Percentiles rank a stretch among this genome's conserved stretches.
These are phyloP conservation scores for Pyracantha coccinea DNA, from an alignment of 331 rosid species.

Conservation along the genomic window DNA sequence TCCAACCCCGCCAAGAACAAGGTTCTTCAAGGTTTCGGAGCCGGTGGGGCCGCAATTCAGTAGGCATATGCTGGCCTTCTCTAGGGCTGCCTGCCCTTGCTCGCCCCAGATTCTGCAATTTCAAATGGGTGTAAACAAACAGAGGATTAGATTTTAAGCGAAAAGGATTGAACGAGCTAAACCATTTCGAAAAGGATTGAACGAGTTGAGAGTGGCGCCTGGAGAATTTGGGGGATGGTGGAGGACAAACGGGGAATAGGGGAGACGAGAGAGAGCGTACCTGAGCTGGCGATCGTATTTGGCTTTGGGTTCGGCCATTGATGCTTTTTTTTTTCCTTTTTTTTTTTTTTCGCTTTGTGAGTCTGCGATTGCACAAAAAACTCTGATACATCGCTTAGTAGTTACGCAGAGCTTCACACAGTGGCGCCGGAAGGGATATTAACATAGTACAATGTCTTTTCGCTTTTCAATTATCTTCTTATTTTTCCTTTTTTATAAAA, in stretches of 20 bases:
- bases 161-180: background rate
- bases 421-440: background rate
- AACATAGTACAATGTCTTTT: background rate
- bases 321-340: background rate
- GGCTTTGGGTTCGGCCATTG: slow-evolving; percentile 77
- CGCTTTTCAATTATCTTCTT: too few relatives aligned
- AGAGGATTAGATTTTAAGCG: background rate
- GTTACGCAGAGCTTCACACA: background rate
- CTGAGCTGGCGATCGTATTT: slow-evolving; percentile 97
- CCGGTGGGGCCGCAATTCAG: slow-evolving; percentile 98
- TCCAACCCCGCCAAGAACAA: slow-evolving; percentile 95
- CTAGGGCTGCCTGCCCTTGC: slow-evolving; percentile 91
- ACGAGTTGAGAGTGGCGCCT: background rate
- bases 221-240: slow-evolving; percentile 5
- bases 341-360: too few relatives aligned
- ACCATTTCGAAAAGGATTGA: background rate
- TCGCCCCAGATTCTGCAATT: slow-evolving; percentile 96
- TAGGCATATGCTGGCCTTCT: slow-evolving; percentile 84
- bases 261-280: slow-evolving; percentile 18
- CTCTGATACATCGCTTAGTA: background rate
- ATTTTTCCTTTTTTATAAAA: too few relatives aligned
- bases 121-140: background rate
- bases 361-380: too few relatives aligned
- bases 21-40: slow-evolving; percentile 88
- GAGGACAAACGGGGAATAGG: background rate